Percentiles rank a stretch among this genome's conserved stretches.
These are phyloP conservation scores for Lathyrus tuberosus DNA, from an alignment of 306 rosid genomes.

Conservation along the genomic window DNA sequence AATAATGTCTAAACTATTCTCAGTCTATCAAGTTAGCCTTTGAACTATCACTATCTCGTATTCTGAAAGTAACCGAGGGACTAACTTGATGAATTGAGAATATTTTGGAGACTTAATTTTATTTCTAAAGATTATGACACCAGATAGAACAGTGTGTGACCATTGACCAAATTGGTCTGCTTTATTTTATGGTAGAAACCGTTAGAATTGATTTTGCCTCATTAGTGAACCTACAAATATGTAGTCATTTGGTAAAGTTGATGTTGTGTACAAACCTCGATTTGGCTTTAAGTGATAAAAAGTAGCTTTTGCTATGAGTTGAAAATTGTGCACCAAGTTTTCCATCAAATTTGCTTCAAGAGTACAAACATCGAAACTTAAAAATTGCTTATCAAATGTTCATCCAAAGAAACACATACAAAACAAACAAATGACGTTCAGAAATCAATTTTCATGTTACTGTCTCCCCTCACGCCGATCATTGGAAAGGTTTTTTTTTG, in stretches of 20 bases:
- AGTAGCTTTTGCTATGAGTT: not conserved
- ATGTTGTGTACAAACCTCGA: not conserved
- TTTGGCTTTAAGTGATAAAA: not conserved
- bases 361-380: not conserved
- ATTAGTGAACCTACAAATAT: not conserved
- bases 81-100: too few species aligned
- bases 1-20: too few species aligned
- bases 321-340: not conserved
- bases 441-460: not conserved
- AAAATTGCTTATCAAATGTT: not conserved
- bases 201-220: not conserved
- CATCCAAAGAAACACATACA: not conserved
- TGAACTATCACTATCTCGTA: too few species aligned
- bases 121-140: too few species aligned
- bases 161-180: too few species aligned
- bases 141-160: too few species aligned
- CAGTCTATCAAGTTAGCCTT: too few species aligned
- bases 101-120: too few species aligned
- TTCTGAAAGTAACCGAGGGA: too few species aligned
- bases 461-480: slow-evolving; percentile 11
- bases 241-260: not conserved
- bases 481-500: not conserved
- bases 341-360: not conserved
- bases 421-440: not conserved
- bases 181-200: not conserved